Percentiles rank a stretch among this genome's conserved stretches.
phyloP scores from a whole-genome alignment of 345 rosid species.

The Pistacia atlantica region DNA sequence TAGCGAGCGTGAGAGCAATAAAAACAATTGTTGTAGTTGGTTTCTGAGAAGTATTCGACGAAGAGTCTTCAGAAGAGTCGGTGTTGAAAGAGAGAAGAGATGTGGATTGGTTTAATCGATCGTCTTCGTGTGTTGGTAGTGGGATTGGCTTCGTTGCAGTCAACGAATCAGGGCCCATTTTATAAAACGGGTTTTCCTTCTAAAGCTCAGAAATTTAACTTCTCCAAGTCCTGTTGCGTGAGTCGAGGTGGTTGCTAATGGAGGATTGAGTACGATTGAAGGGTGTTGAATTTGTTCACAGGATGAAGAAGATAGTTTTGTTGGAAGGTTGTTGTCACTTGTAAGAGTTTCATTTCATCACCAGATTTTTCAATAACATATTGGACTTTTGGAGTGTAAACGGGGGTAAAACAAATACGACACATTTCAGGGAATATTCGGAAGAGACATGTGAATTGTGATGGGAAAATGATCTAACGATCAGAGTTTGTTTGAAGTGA shows the following conservation, averaged over 20 bases:
- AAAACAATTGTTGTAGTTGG: slow-evolving; percentile 45
- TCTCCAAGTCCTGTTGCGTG: background rate
- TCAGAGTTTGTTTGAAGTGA: background rate
- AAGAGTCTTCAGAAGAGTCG: slow-evolving; percentile 29
- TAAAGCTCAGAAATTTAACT: background rate
- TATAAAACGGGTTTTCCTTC: background rate
- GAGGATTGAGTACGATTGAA: background rate
- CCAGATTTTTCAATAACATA: background rate
- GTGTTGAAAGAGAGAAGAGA: slow-evolving; percentile 63
- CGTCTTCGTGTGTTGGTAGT: slow-evolving; percentile 42
- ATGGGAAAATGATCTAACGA: background rate
- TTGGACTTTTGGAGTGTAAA: slow-evolving; percentile 2
- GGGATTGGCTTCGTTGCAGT: slow-evolving; percentile 40
- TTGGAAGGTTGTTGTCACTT: background rate
- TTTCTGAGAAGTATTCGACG: slow-evolving; percentile 22
- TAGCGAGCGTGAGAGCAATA: slow-evolving; percentile 50
- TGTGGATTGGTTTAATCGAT: slow-evolving; percentile 46
- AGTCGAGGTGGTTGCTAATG: background rate
- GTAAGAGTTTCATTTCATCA: too few relatives aligned
- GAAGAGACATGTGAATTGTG: too few relatives aligned
- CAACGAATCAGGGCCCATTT: slow-evolving; percentile 44
- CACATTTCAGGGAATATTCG: background rate
- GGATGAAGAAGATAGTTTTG: background rate
- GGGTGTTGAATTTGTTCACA: background rate
- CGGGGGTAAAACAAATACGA: background rate